Conservation (phyloP, 495 filamentous ascomycete genomes). For the Penicillium cosmopolitanum region DNA sequence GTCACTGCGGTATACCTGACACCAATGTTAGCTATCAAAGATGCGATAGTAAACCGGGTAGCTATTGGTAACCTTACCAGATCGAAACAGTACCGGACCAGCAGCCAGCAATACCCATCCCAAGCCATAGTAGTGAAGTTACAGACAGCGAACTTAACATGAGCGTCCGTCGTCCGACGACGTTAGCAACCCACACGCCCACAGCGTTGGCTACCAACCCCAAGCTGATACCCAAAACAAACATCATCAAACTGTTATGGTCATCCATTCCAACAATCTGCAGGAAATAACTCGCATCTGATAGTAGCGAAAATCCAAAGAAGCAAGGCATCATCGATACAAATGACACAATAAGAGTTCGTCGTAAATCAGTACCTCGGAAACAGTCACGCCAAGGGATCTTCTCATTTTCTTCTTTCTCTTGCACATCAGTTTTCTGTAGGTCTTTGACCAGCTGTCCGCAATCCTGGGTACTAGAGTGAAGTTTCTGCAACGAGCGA, state of each 20-base stretch:
- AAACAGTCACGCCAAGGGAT: background rate
- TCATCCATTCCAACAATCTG: constrained; percentile 4
- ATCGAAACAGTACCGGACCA: background rate
- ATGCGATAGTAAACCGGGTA: background rate
- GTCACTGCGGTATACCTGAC: background rate
- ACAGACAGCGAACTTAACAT: constrained; percentile 1
- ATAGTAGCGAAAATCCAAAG: background rate
- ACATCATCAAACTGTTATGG: constrained; percentile 1
- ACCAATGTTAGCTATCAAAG: background rate
- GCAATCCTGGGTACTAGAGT: background rate
- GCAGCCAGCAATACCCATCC: background rate
- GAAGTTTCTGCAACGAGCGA: background rate
- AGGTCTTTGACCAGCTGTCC: constrained; percentile 1
- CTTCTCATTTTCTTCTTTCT: background rate
- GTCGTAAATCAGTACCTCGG: background rate
- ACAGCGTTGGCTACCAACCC: background rate
- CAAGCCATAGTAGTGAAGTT: constrained; percentile 1
- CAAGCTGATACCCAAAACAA: background rate
- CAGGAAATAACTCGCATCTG: constrained; percentile 4
- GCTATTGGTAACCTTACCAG: background rate
- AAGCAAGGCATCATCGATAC: background rate
- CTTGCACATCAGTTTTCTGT: background rate
- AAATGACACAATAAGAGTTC: constrained; percentile 1
- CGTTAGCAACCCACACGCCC: background rate
- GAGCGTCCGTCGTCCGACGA: background rate